These are phyloP conservation scores for Lolium rigidum DNA, from an alignment of 176 grass and related monocot genomes.

Conservation along the genomic window DNA sequence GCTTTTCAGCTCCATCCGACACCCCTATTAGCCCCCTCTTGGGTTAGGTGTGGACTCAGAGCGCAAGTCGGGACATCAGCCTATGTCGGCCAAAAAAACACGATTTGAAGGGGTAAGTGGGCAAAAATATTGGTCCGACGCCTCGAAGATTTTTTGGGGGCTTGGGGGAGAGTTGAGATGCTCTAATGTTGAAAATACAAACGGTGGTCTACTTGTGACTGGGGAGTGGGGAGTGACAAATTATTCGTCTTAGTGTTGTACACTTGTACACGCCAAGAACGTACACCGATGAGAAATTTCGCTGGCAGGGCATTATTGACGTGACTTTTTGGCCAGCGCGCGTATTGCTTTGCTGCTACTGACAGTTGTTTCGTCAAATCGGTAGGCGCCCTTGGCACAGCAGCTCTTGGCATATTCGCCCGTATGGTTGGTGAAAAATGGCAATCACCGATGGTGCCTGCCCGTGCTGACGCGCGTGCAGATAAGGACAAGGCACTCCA, in stretches of 20 bases:
- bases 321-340: conserved; percentile 1
- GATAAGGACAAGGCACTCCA: not conserved
- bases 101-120: no score
- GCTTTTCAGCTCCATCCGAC: no score
- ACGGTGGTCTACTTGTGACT: not conserved
- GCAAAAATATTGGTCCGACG: no score
- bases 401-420: not conserved
- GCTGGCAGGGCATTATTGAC: not conserved
- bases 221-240: conserved; percentile 12
- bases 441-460: conserved; percentile 21
- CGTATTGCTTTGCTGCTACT: not conserved
- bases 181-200: not conserved
- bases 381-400: not conserved
- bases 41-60: no score
- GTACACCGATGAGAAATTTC: not conserved
- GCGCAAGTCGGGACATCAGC: no score
- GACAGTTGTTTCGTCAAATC: not conserved
- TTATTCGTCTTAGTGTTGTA: not conserved
- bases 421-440: not conserved
- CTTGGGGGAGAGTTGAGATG: no score
- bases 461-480: not conserved
- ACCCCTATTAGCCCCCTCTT: no score
- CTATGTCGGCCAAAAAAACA: no score
- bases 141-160: no score
- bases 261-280: not conserved